Base-by-base conservation (phyloP, 345 rosid genomes). In the Citrus sp. region DNA sequence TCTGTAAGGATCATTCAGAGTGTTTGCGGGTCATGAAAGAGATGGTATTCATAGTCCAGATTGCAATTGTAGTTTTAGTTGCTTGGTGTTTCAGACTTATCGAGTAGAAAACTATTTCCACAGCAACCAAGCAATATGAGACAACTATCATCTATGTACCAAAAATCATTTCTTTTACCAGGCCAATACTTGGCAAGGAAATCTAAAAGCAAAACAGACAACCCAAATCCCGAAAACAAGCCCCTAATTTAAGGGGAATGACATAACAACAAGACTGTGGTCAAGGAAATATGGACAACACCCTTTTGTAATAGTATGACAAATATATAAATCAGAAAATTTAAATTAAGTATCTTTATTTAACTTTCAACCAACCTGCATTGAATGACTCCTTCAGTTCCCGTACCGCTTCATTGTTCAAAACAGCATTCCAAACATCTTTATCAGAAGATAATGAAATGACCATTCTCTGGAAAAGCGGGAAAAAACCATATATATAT, bases 391-490 rank as follows among this genome's bases (percentile, higher is more conserved):
- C 87, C 69, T 89, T 86, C 46, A 95, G 92, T 85, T 94, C 93
- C 28, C 83, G 89, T 54, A 95, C 99, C 13, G 72, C 94, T 35
- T 89, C 89, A 81, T 95, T 92, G 60, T 83, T 92, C 86, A 92
- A 79, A 80, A 95, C 96, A 42, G 98, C 99, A 83, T 90, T 85
- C 97, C 98, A 93, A 24, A 95, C 97, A 83, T 92, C 90, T 80
- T 59, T 84, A 70, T 95, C 99, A 9, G 98, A 91, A 67, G 97
- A 85, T 77, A 95, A 72, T 4, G 99, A 92, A 77, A 88, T 54
- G 37, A 95, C 99, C 97, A 92, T 95, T 84, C 79, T 89, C 98
- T 93, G 90, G 14, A 71, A 54, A 71, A 6, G 12, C 1, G 5
- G 63, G 38, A 35, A 35, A 5, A 35, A 1, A 1, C 0, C 1